Conservation (phyloP, 2,329 filamentous ascomycete species). For the Fusarium cyanostomum region DNA sequence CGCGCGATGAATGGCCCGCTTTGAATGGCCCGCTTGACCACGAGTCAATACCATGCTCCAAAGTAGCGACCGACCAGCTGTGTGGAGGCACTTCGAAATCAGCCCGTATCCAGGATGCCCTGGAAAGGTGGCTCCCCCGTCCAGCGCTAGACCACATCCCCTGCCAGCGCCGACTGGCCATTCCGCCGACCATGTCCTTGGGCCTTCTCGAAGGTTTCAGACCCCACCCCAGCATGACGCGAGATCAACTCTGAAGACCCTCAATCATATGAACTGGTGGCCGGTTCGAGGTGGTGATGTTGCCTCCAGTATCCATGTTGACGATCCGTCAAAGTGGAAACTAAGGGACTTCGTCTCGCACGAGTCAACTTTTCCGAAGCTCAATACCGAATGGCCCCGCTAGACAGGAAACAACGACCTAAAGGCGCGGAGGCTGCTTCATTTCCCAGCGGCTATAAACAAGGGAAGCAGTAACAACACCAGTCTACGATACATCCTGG, state of each 20-base stretch:
- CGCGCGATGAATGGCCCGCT: conserved; percentile 33
- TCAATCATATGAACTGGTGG: conserved; percentile 39
- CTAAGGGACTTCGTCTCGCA: conserved; percentile 22
- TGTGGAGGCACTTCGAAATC: conserved; percentile 38
- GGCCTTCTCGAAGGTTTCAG: conserved; percentile 46
- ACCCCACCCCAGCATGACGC: conserved; percentile 39
- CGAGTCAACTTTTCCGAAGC: conserved; percentile 15
- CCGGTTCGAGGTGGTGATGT: conserved; percentile 27
- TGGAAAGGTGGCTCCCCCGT: conserved; percentile 11
- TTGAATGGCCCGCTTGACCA: conserved; percentile 35
- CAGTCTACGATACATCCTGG: background rate
- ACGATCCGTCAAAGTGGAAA: conserved; percentile 34
- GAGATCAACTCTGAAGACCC: conserved; percentile 41
- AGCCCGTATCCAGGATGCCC: conserved; percentile 35
- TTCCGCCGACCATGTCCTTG: conserved; percentile 46
- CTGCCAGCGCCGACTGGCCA: conserved; percentile 33
- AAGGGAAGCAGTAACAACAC: background rate
- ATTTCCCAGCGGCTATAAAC: conserved; percentile 5
- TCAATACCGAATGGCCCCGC: conserved; percentile 2
- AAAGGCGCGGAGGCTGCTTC: conserved; percentile 4
- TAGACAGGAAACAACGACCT: conserved; percentile 7
- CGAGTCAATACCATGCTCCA: conserved; percentile 38
- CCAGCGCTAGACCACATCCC: conserved; percentile 34
- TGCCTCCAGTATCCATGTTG: conserved; percentile 38
- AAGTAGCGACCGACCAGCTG: conserved; percentile 30